Base-by-base conservation (phyloP, 1,139 yeast species). In the Debaryomycetaceae sp. region DNA sequence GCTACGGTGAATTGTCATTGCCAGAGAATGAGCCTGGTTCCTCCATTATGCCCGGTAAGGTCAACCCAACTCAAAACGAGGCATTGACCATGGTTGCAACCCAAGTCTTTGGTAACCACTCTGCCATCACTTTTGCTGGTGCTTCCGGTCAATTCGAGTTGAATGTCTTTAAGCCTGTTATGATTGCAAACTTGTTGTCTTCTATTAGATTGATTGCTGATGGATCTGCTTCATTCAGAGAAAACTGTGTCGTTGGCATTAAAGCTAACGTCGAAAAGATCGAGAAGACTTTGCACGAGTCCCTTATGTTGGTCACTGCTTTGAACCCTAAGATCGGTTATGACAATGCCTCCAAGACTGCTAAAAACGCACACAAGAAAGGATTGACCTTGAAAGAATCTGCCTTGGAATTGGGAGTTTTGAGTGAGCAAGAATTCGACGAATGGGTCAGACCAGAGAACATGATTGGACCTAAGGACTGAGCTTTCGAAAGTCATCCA, bases 11-110 rank as follows among this genome's bases (percentile, higher is more conserved):
- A 73, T 82, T 93, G 59, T 66, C 90, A 29, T 78, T 93, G 57
- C 99, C 99, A 52, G 99, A 91, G 76, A 95, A 95, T 68, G 99
- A 93, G 73, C 99, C 99, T 48, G 99, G 99, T 63, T 89, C 97
- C 49, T 89, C 97, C 29, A 93, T 93, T 69, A 93, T 95, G 99
- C 99, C 99, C 45, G 99, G 99, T 65, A 93, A 93, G 76, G 98
- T 93, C 53, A 93, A 93, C 79, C 99, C 99, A 55, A 93, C 99
- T 47, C 99, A 93, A 76, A 91, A 91, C 69, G 99, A 93, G 77
- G 99, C 99, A 45, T 76, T 93, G 69, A 93, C 99, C 52, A 95
- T 95, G 96, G 96, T 91, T 49, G 91, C 97, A 63, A 82, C 95
- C 51, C 99, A 93, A 76, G 98, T 93, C 34, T 87, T 93, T 67